Conservation (phyloP, 2,329 filamentous ascomycete genomes). For the Trichoderma polysporum region DNA sequence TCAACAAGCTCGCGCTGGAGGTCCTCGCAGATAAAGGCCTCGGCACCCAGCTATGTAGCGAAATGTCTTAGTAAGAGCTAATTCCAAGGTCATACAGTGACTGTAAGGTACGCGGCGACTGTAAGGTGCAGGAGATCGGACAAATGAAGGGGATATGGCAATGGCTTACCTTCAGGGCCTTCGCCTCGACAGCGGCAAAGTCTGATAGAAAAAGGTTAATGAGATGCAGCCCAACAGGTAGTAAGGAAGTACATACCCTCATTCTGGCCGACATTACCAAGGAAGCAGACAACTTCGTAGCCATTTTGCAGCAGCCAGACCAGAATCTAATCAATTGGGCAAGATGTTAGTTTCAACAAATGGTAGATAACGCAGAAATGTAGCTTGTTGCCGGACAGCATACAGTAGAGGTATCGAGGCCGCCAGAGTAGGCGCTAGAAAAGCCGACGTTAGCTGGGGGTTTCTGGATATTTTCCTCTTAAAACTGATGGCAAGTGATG, state of each 20-base stretch:
- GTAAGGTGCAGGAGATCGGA: background rate
- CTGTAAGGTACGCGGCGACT: too few relatives aligned
- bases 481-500: too few relatives aligned
- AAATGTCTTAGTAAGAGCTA: too few relatives aligned
- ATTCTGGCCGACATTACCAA: constrained; percentile 63
- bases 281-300: constrained; percentile 34
- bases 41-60: constrained; percentile 28
- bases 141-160: background rate
- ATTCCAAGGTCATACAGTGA: too few relatives aligned
- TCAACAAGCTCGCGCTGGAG: constrained; percentile 66
- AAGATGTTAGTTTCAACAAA: background rate
- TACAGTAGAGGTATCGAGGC: constrained; percentile 41
- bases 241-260: constrained; percentile 43
- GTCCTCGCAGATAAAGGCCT: constrained; percentile 54
- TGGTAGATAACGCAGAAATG: background rate
- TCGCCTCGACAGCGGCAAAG: constrained; percentile 66
- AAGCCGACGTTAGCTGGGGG: too few relatives aligned
- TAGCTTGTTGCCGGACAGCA: background rate
- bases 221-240: background rate
- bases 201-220: constrained; percentile 32
- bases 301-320: constrained; percentile 37
- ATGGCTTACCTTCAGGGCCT: constrained; percentile 47
- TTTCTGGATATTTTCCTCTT: too few relatives aligned
- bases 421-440: background rate
- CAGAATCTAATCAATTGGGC: constrained; percentile 31